A percentile compares a stretch with the other conserved stretches of the same genome.
These are phyloP conservation scores for Apiotrichum porosum DNA, from an alignment of 1,284 basidiomycete species.

Conservation along the genomic window DNA sequence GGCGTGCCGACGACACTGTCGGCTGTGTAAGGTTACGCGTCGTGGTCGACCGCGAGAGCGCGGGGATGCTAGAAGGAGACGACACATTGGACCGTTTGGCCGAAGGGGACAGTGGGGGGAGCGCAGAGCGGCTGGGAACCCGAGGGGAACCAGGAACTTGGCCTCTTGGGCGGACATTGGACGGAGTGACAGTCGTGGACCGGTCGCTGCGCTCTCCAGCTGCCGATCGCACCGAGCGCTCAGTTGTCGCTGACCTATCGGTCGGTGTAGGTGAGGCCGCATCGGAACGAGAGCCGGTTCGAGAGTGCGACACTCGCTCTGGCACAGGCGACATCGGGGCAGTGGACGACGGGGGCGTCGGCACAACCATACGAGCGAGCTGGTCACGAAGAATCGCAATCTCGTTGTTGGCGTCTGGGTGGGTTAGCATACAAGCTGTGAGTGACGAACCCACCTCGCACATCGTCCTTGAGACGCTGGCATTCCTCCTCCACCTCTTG, in stretches of 20 bases:
- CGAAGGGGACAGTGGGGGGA: conserved; percentile 4
- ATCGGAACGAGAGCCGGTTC: conserved; percentile 3
- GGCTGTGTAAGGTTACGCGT: conserved; percentile 30
- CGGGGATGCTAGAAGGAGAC: conserved; percentile 24
- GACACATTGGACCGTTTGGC: background rate
- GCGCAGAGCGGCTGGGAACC: background rate
- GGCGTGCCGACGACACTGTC: background rate
- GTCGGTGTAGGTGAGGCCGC: conserved; percentile 3
- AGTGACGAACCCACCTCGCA: conserved; percentile 63
- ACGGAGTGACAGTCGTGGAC: background rate
- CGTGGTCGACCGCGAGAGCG: conserved; percentile 36
- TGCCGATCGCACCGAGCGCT: background rate
- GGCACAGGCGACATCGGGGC: conserved; percentile 37
- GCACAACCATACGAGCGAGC: conserved; percentile 20
- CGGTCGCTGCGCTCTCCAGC: background rate
- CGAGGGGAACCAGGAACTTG: conserved; percentile 1
- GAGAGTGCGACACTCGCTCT: conserved; percentile 11
- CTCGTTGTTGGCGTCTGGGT: conserved; percentile 64
- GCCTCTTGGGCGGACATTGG: background rate
- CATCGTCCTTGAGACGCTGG: conserved; percentile 87
- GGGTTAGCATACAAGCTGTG: background rate
- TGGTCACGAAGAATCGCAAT: conserved; percentile 76
- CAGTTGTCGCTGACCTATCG: background rate
- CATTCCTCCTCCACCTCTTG: conserved; percentile 83
- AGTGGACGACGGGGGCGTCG: conserved; percentile 35